Percentiles rank a stretch among this genome's conserved stretches.
phyloP scores from a whole-genome alignment of 2,329 filamentous ascomycete genomes.

The Aureobasidium sp. region DNA sequence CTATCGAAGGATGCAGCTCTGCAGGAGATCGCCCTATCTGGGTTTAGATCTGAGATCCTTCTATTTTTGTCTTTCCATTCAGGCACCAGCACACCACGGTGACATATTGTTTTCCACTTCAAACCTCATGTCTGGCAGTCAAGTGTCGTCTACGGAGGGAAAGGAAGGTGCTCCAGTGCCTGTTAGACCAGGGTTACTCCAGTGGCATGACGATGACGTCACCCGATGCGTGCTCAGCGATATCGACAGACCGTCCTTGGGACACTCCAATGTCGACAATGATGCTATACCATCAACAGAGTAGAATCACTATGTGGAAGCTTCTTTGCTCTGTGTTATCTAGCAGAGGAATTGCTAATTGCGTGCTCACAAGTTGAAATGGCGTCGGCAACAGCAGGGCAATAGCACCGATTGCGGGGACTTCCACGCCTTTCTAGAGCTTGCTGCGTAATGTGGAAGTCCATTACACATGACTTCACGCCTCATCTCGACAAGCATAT shows the following conservation, averaged over 20 bases:
- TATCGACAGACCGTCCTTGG: background rate
- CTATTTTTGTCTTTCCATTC: background rate
- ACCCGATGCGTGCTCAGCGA: background rate
- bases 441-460: background rate
- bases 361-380: background rate
- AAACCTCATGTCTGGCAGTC: background rate
- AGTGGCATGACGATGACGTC: background rate
- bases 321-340: background rate
- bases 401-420: background rate
- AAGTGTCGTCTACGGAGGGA: background rate
- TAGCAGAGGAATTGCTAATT: background rate
- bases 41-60: background rate
- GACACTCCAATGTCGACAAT: background rate
- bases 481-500: background rate
- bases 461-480: background rate
- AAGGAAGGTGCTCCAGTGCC: background rate
- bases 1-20: conserved; percentile 7
- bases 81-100: background rate
- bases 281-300: background rate
- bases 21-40: background rate
- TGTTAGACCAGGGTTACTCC: background rate
- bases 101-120: background rate
- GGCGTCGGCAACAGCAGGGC: background rate
- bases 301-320: no score
- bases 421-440: background rate